Evolutionary conservation across 176 grass and related monocot species (phyloP).

Genomic region (Chloris gayana): DNA sequence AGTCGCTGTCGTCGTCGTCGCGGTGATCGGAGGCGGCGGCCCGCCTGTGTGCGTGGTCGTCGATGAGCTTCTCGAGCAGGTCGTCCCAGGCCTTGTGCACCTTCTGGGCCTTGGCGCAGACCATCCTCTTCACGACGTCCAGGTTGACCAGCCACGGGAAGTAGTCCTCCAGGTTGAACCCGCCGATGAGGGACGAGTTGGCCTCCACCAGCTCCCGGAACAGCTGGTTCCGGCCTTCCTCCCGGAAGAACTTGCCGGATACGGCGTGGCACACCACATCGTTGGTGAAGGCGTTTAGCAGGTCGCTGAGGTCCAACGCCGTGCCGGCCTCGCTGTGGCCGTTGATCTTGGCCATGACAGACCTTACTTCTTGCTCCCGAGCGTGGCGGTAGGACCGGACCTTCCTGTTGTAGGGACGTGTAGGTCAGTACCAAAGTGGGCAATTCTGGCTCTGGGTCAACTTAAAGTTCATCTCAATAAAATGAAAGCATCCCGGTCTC

Average conservation of each 20-base stretch:
- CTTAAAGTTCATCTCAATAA: no score
- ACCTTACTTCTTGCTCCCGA: no score
- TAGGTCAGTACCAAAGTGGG: no score
- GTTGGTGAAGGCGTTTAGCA: conserved; percentile 32
- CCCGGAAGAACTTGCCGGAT: conserved; percentile 19
- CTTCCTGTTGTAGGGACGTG: no score
- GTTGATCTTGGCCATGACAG: no score
- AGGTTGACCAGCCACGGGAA: conserved; percentile 25
- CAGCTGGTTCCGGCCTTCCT: conserved; percentile 18
- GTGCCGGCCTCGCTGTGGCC: background rate
- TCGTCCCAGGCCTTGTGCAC: background rate
- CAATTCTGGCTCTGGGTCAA: no score
- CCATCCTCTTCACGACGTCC: conserved; percentile 15
- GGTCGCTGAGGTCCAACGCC: conserved; percentile 28
- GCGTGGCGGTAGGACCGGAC: no score
- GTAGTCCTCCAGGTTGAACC: conserved; percentile 47
- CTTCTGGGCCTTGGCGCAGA: no score
- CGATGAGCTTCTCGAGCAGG: conserved; percentile 41
- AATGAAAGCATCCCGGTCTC: no score
- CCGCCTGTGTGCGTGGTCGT: background rate
- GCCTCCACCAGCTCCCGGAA: conserved; percentile 31
- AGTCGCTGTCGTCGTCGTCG: background rate
- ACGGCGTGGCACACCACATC: conserved; percentile 42
- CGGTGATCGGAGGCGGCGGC: no score
- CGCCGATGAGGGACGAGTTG: conserved; percentile 25